Base-by-base conservation (phyloP, 208 protist genomes). In the Crithidia mellificae region DNA sequence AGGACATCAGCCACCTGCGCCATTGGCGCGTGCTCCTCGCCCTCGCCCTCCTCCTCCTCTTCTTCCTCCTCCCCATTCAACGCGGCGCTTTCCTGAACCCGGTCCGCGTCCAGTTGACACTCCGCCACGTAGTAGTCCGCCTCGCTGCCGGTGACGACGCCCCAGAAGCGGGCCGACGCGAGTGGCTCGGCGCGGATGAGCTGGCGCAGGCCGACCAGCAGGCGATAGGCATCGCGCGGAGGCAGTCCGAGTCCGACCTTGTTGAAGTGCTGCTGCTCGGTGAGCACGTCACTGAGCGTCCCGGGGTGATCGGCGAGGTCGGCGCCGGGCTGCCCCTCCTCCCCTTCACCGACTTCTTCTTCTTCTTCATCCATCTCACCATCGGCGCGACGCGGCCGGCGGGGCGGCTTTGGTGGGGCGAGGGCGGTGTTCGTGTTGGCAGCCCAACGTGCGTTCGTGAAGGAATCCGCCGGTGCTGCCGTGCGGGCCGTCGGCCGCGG, bases 81-180 rank as follows among this genome's bases (percentile, higher is more conserved):
- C 11, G 52, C 53, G 25, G 25, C 68, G 53, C 27, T 64, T 50
- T 68, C 67, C 65, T 68, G 61, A 32, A 91, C 68, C 0, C 92
- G 89, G 49, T 78, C 79, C 8, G 68, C 70, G 51, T 97, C 91
- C 25, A 89, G 62, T 55, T 84, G 83, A 30, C 84, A 80, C 81
- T 98, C 94, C 22, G 85, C 91, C 20, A 98, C 80, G 81, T 90
- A 94, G 80, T 98, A 98, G 78, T 97, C 89, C 6, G 65, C 55
- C 20, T 53, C 32, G 36, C 66, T 87, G 44, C 93, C 92, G 27
- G 84, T 72, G 53, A 98, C 76, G 58, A 96, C 94, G 25, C 93
- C 93, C 84, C 88, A 97, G 68, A 97, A 92, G 29, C 91, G 88
- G 54, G 81, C 90, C 8, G 64, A 81, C 27, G 88, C 72, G 17